These are phyloP conservation scores for Aspergillus sojae DNA, from an alignment of 2,329 filamentous ascomycete genomes.

Conservation along the genomic window DNA sequence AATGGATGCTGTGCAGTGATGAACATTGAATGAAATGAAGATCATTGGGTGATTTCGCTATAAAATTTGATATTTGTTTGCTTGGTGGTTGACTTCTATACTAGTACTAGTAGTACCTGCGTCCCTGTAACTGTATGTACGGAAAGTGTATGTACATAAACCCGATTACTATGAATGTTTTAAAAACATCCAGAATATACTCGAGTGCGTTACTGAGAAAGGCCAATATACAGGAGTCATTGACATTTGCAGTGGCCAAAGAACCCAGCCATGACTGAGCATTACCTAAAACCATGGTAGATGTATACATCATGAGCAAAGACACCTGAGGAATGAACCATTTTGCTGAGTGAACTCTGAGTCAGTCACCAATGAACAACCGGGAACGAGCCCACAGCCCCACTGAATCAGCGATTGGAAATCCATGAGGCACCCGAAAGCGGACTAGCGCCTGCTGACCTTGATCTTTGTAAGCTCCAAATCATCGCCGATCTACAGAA, in stretches of 20 bases:
- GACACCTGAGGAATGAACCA: slow-evolving; percentile 2
- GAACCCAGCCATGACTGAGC: not conserved
- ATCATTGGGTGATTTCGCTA: too few relatives aligned
- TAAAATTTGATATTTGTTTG: too few relatives aligned
- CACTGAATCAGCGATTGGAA: slow-evolving; percentile 3
- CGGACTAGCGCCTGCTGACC: slow-evolving; percentile 3
- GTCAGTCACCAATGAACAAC: slow-evolving; percentile 17
- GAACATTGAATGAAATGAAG: too few relatives aligned
- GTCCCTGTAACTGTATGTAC: too few relatives aligned
- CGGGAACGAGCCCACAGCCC: not conserved
- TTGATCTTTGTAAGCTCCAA: slow-evolving; percentile 2
- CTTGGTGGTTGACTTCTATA: too few relatives aligned
- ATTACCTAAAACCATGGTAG: not conserved
- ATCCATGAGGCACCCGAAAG: not conserved
- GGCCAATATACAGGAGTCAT: not conserved
- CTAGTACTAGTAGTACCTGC: too few relatives aligned
- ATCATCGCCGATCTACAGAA: not conserved
- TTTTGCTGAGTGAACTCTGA: slow-evolving; percentile 33
- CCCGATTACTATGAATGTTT: too few relatives aligned
- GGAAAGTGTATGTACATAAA: too few relatives aligned
- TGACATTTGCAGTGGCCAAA: not conserved
- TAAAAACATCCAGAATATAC: too few relatives aligned
- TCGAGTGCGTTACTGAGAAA: not conserved
- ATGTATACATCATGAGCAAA: not conserved
- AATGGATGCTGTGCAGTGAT: too few relatives aligned